Percentiles rank a stretch among this genome's conserved stretches.
phyloP scores from a whole-genome alignment of 192 early-diverging fungal species.

The Linnemannia hyalina region DNA sequence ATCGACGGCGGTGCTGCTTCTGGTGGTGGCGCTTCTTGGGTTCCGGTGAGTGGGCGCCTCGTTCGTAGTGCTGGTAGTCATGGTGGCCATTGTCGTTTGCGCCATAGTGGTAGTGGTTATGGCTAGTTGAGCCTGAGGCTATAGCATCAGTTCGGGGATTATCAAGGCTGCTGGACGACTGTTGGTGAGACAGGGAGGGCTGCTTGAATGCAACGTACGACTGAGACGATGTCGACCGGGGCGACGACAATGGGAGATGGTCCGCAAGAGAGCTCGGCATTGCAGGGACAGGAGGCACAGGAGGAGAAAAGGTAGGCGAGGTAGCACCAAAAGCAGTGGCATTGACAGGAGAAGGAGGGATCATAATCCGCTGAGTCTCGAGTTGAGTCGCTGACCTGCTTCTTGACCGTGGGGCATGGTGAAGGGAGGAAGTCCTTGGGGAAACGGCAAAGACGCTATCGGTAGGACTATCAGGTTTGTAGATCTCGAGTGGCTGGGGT shows the following conservation, averaged over 20 bases:
- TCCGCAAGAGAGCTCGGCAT: slow-evolving; percentile 9
- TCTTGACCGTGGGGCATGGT: not conserved
- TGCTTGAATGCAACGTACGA: not conserved
- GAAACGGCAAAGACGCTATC: not conserved
- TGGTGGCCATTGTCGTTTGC: not conserved
- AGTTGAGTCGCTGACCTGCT: not conserved
- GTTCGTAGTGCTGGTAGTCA: not conserved
- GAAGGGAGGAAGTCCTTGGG: not conserved
- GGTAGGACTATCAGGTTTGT: slow-evolving; percentile 20
- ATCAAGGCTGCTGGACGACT: slow-evolving; percentile 3
- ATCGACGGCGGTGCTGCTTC: slow-evolving; percentile 7
- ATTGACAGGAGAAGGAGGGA: not conserved
- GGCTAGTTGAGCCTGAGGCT: not conserved
- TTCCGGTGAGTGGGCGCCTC: not conserved
- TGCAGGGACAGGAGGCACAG: not conserved
- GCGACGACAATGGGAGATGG: slow-evolving; percentile 14
- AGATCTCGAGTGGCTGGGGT: not conserved
- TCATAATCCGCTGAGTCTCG: slow-evolving; percentile 17
- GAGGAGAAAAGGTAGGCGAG: slow-evolving; percentile 7
- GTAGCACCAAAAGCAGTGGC: not conserved
- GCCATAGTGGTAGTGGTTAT: not conserved
- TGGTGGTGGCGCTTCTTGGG: slow-evolving; percentile 2
- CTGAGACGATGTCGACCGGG: not conserved
- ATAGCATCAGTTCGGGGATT: not conserved
- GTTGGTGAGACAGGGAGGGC: slow-evolving; percentile 4